Conservation (phyloP, 768 basidiomycete species). For the Macrocybe gigantea region DNA sequence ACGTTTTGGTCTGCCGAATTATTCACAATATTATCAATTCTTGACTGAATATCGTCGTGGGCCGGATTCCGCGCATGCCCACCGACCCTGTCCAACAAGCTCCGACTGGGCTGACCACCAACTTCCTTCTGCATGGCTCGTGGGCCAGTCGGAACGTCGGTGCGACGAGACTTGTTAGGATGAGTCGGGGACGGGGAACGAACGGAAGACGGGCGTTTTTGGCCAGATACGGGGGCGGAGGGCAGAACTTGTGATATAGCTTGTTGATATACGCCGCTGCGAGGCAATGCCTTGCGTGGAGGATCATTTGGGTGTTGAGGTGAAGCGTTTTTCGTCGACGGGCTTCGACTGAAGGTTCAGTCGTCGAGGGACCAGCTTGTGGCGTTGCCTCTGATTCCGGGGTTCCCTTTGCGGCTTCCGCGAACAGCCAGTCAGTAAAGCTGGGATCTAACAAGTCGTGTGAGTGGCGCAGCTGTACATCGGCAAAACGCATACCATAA, state of each 20-base stretch:
- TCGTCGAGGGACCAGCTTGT: slow-evolving; percentile 28
- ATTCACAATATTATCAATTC: slow-evolving; percentile 73
- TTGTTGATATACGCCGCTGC: slow-evolving; percentile 65
- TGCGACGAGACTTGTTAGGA: slow-evolving; percentile 67
- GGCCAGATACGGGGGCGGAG: slow-evolving; percentile 38
- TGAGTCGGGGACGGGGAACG: slow-evolving; percentile 63
- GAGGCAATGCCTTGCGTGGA: slow-evolving; percentile 40
- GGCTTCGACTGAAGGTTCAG: slow-evolving; percentile 25
- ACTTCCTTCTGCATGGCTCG: slow-evolving; percentile 67
- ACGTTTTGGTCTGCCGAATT: slow-evolving; percentile 49
- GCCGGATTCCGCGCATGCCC: slow-evolving; percentile 36
- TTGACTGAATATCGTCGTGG: slow-evolving; percentile 69
- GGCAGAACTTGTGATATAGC: slow-evolving; percentile 63
- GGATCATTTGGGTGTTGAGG: slow-evolving; percentile 29
- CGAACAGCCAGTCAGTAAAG: slow-evolving; percentile 89
- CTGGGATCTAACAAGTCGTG: slow-evolving; percentile 47
- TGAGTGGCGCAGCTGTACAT: slow-evolving; percentile 13
- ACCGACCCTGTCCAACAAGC: slow-evolving; percentile 80
- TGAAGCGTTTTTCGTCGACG: slow-evolving; percentile 23
- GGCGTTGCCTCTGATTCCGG: slow-evolving; percentile 41
- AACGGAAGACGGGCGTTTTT: slow-evolving; percentile 62
- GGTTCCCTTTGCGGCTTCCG: slow-evolving; percentile 68
- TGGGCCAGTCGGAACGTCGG: slow-evolving; percentile 79
- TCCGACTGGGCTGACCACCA: slow-evolving; percentile 28
- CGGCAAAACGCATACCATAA: slow-evolving; percentile 47